Evolutionary conservation across 108 stramenopile genomes (phyloP).

Genomic region (Fistulifera solaris): DNA sequence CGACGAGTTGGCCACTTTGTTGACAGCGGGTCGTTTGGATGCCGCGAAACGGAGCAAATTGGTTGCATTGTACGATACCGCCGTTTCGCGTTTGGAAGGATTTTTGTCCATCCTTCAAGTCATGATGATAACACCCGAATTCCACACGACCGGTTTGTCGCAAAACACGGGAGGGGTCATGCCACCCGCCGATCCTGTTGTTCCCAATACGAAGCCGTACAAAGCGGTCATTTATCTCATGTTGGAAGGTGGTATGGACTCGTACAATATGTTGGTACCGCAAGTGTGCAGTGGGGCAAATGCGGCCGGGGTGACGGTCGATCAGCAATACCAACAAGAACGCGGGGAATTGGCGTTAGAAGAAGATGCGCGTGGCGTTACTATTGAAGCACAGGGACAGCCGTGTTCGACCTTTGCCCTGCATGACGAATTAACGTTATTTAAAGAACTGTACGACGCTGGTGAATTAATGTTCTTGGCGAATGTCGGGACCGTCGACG

Average conservation of each 20-base stretch:
- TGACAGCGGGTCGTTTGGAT: conserved; percentile 15
- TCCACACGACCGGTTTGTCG: conserved; percentile 17
- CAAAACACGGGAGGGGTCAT: conserved; percentile 3
- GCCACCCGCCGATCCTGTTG: neutral
- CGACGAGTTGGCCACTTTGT: conserved; percentile 10
- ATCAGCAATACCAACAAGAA: conserved; percentile 22
- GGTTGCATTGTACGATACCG: conserved; percentile 10
- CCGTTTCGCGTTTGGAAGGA: conserved; percentile 5
- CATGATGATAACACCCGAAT: conserved; percentile 23
- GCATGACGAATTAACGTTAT: conserved; percentile 16
- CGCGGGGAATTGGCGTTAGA: conserved; percentile 14
- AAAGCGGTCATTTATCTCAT: conserved; percentile 54
- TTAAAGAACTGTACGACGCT: conserved; percentile 27
- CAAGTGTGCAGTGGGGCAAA: conserved; percentile 19
- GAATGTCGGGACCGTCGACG: conserved; percentile 24
- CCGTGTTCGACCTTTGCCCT: conserved; percentile 36
- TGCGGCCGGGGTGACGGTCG: conserved; percentile 8
- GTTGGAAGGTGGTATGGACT: conserved; percentile 45
- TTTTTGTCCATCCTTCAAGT: conserved; percentile 6
- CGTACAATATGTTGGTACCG: conserved; percentile 51
- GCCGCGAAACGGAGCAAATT: conserved; percentile 17
- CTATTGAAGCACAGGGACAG: conserved; percentile 22
- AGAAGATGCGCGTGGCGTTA: conserved; percentile 10
- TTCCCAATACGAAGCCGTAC: conserved; percentile 27
- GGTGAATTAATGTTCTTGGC: conserved; percentile 35